Evolutionary conservation across 2,329 filamentous ascomycete genomes (phyloP).

Genomic region (Claviceps africana): DNA sequence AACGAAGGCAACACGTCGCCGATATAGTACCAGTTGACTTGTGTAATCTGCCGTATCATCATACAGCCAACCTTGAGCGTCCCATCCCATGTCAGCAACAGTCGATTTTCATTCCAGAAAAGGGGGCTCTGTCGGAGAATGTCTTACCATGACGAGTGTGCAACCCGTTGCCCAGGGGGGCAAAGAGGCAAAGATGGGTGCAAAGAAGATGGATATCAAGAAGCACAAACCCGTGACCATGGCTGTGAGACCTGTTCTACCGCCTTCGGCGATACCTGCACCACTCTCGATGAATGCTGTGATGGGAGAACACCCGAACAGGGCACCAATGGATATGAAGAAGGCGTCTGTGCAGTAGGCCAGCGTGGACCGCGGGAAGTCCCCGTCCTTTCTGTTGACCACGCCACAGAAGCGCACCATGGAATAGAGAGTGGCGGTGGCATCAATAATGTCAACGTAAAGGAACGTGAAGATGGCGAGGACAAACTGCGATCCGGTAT

Average conservation of each 20-base stretch:
- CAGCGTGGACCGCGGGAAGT: slow-evolving; percentile 73
- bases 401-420: slow-evolving; percentile 64
- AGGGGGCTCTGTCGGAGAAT: background rate
- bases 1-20: slow-evolving; percentile 66
- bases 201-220: slow-evolving; percentile 58
- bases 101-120: background rate
- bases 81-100: background rate
- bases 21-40: slow-evolving; percentile 65
- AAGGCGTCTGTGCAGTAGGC: slow-evolving; percentile 62
- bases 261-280: slow-evolving; percentile 62
- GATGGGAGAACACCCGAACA: slow-evolving; percentile 57
- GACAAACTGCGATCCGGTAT: slow-evolving; percentile 46
- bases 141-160: slow-evolving; percentile 48
- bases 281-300: slow-evolving; percentile 66
- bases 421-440: slow-evolving; percentile 65
- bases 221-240: slow-evolving; percentile 58
- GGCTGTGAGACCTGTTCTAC: slow-evolving; percentile 57
- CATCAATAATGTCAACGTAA: slow-evolving; percentile 68
- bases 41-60: slow-evolving; percentile 62
- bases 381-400: slow-evolving; percentile 51
- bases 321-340: slow-evolving; percentile 55
- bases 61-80: slow-evolving; percentile 49
- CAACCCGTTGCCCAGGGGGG: slow-evolving; percentile 67
- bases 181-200: slow-evolving; percentile 62
- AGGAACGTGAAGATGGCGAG: slow-evolving; percentile 64